Percentiles rank a stretch among this genome's conserved stretches.
These are phyloP conservation scores for Piper longum DNA, from an alignment of 164 flowering plant species.

Conservation along the genomic window DNA sequence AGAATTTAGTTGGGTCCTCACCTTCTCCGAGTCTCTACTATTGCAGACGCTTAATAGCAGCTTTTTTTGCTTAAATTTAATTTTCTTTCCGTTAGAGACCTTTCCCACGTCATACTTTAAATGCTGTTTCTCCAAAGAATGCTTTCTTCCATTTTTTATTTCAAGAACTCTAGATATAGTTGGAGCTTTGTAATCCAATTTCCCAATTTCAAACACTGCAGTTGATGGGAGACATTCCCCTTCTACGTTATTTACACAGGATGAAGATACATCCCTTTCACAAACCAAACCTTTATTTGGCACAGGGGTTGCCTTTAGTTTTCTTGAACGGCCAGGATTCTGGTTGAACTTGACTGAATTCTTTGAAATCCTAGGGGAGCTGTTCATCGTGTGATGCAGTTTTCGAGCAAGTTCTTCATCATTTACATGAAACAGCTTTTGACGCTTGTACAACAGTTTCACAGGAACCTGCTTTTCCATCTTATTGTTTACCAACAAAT, in stretches of 20 bases:
- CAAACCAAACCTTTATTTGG: slow-evolving; percentile 16
- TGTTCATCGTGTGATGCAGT: slow-evolving; percentile 63
- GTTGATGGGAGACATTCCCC: slow-evolving; percentile 8
- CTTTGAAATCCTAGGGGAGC: slow-evolving; percentile 67
- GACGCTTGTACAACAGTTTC: slow-evolving; percentile 50
- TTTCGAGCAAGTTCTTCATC: slow-evolving; percentile 77
- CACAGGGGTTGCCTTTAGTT: slow-evolving; percentile 18
- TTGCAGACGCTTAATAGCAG: slow-evolving; percentile 51
- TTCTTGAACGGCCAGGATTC: slow-evolving; percentile 39
- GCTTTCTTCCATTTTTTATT: slow-evolving; percentile 26
- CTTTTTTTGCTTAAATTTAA: slow-evolving; percentile 58
- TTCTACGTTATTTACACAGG: slow-evolving; percentile 22
- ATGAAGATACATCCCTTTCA: slow-evolving; percentile 19
- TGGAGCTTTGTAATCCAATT: slow-evolving; percentile 19
- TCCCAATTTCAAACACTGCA: slow-evolving; percentile 10
- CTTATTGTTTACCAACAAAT: slow-evolving; percentile 36
- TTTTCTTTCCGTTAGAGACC: slow-evolving; percentile 41
- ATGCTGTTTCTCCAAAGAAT: slow-evolving; percentile 22
- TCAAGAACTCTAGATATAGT: slow-evolving; percentile 13
- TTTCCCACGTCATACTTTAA: slow-evolving; percentile 18
- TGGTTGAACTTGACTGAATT: slow-evolving; percentile 24
- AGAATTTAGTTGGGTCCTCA: slow-evolving; percentile 24
- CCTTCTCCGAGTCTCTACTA: slow-evolving; percentile 37
- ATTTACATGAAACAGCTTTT: slow-evolving; percentile 22
- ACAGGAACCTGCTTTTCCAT: slow-evolving; percentile 70